Evolutionary conservation across 2,329 filamentous ascomycete species (phyloP).

Genomic region (Sporothrix sp.): DNA sequence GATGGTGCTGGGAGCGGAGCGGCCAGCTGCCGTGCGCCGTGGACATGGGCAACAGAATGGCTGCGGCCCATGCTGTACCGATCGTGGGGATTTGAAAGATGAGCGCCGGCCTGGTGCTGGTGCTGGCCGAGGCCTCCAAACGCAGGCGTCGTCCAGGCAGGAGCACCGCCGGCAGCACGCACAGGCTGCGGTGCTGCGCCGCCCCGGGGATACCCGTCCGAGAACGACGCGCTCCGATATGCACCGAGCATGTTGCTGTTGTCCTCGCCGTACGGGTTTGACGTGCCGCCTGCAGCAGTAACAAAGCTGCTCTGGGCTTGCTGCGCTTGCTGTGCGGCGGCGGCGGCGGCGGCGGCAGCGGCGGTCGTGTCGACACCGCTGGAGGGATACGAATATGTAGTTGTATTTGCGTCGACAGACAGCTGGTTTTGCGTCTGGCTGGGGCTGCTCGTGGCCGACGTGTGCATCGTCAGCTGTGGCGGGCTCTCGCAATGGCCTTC

Average conservation of each 20-base stretch:
- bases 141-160: conserved; percentile 30
- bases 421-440: conserved; percentile 21
- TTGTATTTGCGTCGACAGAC: conserved; percentile 36
- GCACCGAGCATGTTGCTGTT: conserved; percentile 44
- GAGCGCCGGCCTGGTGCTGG: conserved; percentile 9
- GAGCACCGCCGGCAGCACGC: conserved; percentile 26
- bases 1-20: conserved; percentile 38
- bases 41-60: conserved; percentile 31
- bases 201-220: conserved; percentile 38
- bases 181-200: conserved; percentile 23
- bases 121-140: conserved; percentile 28
- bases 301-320: conserved; percentile 29
- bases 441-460: conserved; percentile 25
- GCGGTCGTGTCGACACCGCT: conserved; percentile 37
- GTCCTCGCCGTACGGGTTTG: conserved; percentile 29
- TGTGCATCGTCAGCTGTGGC: conserved; percentile 26
- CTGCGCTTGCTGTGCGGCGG: conserved; percentile 24
- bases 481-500: conserved; percentile 34
- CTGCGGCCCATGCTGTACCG: conserved; percentile 24
- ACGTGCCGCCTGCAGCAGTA: conserved; percentile 18
- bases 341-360: conserved; percentile 31
- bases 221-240: conserved; percentile 44
- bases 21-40: conserved; percentile 38
- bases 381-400: conserved; percentile 47
- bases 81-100: conserved; percentile 16